Conservation (phyloP, 1,284 basidiomycete species). For the Heterobasidion occidentale region DNA sequence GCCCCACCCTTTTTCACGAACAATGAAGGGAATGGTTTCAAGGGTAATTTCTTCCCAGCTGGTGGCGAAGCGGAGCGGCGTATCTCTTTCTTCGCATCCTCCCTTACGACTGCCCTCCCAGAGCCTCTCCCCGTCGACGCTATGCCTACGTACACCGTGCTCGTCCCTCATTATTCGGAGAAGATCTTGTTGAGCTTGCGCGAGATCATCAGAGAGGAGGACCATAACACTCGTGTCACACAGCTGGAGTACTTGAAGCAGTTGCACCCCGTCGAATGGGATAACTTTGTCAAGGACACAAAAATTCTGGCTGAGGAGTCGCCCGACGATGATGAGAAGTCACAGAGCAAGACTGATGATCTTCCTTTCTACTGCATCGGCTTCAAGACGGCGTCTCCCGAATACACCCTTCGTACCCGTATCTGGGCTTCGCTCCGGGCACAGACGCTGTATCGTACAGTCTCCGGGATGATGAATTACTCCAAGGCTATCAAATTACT, state of each 20-base stretch:
- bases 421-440: slow-evolving; percentile 99
- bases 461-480: slow-evolving; percentile 99
- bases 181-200: slow-evolving; percentile 91
- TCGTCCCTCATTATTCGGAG: slow-evolving; percentile 95
- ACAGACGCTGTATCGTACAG: slow-evolving; percentile 97
- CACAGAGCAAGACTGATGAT: slow-evolving; percentile 75
- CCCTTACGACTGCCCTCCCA: slow-evolving; percentile 87
- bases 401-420: slow-evolving; percentile 97
- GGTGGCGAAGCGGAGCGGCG: slow-evolving; percentile 94
- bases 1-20: slow-evolving; percentile 95
- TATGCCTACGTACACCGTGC: slow-evolving; percentile 96
- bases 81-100: slow-evolving; percentile 96
- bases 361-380: slow-evolving; percentile 99
- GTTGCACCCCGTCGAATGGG: slow-evolving; percentile 99
- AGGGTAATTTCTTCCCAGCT: slow-evolving; percentile 84
- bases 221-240: slow-evolving; percentile 93
- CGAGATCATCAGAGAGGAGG: slow-evolving; percentile 95
- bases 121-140: slow-evolving; percentile 91
- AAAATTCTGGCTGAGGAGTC: slow-evolving; percentile 98
- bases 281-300: slow-evolving; percentile 99
- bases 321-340: slow-evolving; percentile 70
- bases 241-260: slow-evolving; percentile 97
- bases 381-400: slow-evolving; percentile 98
- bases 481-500: slow-evolving; percentile 99
- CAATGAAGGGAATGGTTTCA: slow-evolving; percentile 67